Percentiles rank a stretch among this genome's conserved stretches.
Evolutionary conservation across 345 rosid species (phyloP).

Genomic region (Gossypium arboreum): DNA sequence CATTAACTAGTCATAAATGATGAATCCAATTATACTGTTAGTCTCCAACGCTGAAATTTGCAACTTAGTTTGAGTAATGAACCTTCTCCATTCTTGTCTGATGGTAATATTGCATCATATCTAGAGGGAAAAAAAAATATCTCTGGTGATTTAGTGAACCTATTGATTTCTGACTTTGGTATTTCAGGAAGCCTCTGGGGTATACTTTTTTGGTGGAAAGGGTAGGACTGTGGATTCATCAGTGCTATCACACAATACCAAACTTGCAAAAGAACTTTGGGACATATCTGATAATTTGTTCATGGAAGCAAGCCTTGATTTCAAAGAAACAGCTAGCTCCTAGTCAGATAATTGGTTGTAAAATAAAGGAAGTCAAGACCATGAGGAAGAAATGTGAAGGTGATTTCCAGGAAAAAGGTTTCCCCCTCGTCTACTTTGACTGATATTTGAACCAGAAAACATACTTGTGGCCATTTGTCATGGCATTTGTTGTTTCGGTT

Average conservation of each 20-base stretch:
- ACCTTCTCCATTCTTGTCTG: background rate
- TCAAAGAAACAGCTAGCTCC: conserved; percentile 5
- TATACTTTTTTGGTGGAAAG: conserved; percentile 75
- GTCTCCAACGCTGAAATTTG: background rate
- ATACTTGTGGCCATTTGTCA: background rate
- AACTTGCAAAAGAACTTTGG: conserved; percentile 66
- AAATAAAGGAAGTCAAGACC: background rate
- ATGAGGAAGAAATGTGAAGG: conserved; percentile 5
- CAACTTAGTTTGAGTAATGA: background rate
- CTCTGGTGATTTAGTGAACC: background rate
- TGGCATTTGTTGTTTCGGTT: background rate
- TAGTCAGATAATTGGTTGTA: background rate
- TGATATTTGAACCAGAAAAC: background rate
- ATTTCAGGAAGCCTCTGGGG: conserved; percentile 65
- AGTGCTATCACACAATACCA: conserved; percentile 35
- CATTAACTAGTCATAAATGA: background rate
- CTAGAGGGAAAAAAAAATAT: background rate
- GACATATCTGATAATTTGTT: conserved; percentile 45
- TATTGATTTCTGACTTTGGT: conserved; percentile 1
- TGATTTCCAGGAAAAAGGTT: background rate
- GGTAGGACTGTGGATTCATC: conserved; percentile 63
- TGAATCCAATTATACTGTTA: background rate
- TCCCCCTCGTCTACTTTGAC: background rate
- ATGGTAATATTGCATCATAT: background rate
- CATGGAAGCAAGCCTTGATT: conserved; percentile 32